phyloP scores from a whole-genome alignment of 164 flowering plant genomes.

The Tetracentron sinense region DNA sequence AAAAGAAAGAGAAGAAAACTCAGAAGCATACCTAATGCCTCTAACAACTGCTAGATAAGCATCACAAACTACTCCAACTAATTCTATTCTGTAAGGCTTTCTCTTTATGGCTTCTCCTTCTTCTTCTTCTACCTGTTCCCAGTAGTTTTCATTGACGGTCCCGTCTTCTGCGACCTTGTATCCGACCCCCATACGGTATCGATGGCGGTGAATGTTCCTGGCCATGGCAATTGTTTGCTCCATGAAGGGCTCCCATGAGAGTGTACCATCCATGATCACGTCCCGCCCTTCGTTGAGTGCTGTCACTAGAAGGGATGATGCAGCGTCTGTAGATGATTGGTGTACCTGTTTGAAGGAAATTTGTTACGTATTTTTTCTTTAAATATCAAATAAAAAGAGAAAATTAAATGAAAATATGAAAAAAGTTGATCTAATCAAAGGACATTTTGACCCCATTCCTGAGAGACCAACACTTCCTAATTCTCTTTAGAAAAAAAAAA shows the following conservation, averaged over 20 bases:
- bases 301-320: slow-evolving; percentile 72
- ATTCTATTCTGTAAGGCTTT: slow-evolving; percentile 66
- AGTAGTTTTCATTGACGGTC: slow-evolving; percentile 51
- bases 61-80: slow-evolving; percentile 78
- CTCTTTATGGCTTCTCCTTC: slow-evolving; percentile 36
- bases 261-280: slow-evolving; percentile 81
- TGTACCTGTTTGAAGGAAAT: no score
- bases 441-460: no score
- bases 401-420: no score
- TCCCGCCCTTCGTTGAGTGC: slow-evolving; percentile 76
- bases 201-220: slow-evolving; percentile 57
- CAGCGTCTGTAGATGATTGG: slow-evolving; percentile 81
- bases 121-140: slow-evolving; percentile 58
- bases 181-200: slow-evolving; percentile 69
- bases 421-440: no score
- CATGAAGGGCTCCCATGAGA: slow-evolving; percentile 72
- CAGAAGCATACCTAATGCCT: slow-evolving; percentile 54
- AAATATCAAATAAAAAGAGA: no score
- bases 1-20: not conserved
- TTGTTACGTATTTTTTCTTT: no score
- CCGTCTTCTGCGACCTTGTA: slow-evolving; percentile 51
- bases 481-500: no score
- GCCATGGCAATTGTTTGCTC: slow-evolving; percentile 73
- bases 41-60: slow-evolving; percentile 68
- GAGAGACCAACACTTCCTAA: no score